phyloP scores from a whole-genome alignment of 768 basidiomycete genomes.

The Amanita molliuscula region DNA sequence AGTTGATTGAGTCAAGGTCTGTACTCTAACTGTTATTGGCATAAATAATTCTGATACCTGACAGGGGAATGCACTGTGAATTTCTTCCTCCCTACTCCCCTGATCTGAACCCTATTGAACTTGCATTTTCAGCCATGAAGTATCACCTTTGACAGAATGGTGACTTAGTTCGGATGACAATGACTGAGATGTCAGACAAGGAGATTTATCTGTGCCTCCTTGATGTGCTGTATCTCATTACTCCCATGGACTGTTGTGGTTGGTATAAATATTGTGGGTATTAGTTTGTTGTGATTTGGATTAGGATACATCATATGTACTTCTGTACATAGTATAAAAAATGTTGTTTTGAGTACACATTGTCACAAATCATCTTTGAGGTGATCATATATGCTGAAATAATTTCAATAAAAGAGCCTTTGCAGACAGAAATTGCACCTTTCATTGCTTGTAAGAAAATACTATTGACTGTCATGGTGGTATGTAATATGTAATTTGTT shows the following conservation, averaged over 20 bases:
- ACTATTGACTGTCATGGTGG: no score
- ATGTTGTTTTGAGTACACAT: not conserved
- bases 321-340: not conserved
- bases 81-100: conserved; percentile 21
- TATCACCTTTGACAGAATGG: conserved; percentile 10
- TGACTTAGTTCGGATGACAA: conserved; percentile 4
- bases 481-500: no score
- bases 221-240: conserved; percentile 1
- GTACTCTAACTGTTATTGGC: no score
- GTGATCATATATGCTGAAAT: no score
- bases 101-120: conserved; percentile 20
- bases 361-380: no score
- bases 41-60: no score
- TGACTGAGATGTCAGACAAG: conserved; percentile 5
- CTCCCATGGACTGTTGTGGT: not conserved
- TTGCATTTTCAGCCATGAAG: conserved; percentile 15
- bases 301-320: not conserved
- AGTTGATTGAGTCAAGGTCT: not conserved
- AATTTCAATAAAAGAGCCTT: no score
- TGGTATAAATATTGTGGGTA: conserved; percentile 8
- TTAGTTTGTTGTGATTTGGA: not conserved
- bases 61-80: conserved; percentile 10
- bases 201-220: not conserved
- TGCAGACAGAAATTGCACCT: no score
- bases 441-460: no score